These are phyloP conservation scores for Vanrija humicola DNA, from an alignment of 1,284 basidiomycete genomes.

Conservation along the genomic window DNA sequence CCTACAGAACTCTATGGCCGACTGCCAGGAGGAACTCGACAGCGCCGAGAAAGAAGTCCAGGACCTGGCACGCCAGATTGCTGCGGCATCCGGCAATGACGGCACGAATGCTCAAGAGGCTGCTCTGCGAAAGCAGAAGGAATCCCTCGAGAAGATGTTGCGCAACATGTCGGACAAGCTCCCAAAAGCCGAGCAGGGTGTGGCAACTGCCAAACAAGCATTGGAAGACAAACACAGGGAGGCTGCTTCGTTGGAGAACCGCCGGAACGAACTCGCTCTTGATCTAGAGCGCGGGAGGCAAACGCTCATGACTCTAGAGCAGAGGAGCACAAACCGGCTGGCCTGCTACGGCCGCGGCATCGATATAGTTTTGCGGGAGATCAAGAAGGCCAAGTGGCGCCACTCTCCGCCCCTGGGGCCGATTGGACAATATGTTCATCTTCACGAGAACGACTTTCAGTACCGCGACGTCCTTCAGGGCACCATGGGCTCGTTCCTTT, in stretches of 20 bases:
- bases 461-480: constrained; percentile 68
- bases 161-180: constrained; percentile 41
- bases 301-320: background rate
- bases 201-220: background rate
- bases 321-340: constrained; percentile 54
- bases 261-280: too few relatives aligned
- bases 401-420: constrained; percentile 78
- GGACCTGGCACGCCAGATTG: constrained; percentile 17
- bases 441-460: constrained; percentile 55
- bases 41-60: constrained; percentile 54
- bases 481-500: constrained; percentile 62
- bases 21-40: background rate
- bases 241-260: too few relatives aligned
- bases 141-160: constrained; percentile 53
- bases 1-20: too few relatives aligned
- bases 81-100: constrained; percentile 3
- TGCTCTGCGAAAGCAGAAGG: constrained; percentile 15
- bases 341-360: constrained; percentile 45
- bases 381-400: constrained; percentile 60
- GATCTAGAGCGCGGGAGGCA: too few relatives aligned
- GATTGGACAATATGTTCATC: constrained; percentile 73
- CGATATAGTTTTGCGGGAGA: constrained; percentile 54
- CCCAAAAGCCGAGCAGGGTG: background rate
- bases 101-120: constrained; percentile 11
- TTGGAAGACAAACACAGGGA: background rate